Evolutionary conservation across 2,329 filamentous ascomycete genomes (phyloP).

Genomic region (Fusarium heterosporum): DNA sequence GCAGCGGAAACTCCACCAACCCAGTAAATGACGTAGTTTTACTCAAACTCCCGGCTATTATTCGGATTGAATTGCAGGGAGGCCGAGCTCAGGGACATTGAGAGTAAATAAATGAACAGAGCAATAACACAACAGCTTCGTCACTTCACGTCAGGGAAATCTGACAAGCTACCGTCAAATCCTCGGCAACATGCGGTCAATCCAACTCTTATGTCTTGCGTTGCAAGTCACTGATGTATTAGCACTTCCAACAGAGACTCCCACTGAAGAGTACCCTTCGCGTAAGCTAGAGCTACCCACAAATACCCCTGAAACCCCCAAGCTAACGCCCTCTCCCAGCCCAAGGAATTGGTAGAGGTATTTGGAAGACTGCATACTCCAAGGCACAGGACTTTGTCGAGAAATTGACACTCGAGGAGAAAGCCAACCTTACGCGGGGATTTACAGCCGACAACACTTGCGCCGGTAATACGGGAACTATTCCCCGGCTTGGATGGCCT

Average conservation of each 20-base stretch:
- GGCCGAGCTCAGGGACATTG: constrained; percentile 1
- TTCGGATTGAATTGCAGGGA: neutral
- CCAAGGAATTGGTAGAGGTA: constrained; percentile 40
- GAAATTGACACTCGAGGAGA: constrained; percentile 75
- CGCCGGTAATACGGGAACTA: constrained; percentile 60
- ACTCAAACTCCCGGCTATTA: neutral
- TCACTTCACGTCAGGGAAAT: neutral
- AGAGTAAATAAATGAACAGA: constrained; percentile 12
- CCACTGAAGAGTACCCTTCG: constrained; percentile 15
- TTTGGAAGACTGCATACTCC: constrained; percentile 69
- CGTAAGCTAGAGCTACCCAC: constrained; percentile 23
- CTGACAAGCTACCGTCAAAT: neutral
- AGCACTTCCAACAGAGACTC: constrained; percentile 5
- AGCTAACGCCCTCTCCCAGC: constrained; percentile 27
- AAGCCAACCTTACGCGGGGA: constrained; percentile 64
- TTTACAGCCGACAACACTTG: constrained; percentile 66
- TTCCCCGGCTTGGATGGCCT: constrained; percentile 59
- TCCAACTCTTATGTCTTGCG: constrained; percentile 1
- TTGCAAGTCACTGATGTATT: constrained; percentile 10
- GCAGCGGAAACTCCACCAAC: constrained; percentile 8
- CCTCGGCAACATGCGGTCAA: constrained; percentile 17
- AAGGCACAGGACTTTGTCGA: constrained; percentile 68
- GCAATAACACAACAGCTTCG: neutral
- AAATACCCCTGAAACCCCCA: constrained; percentile 6
- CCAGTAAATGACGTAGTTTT: constrained; percentile 5